These are phyloP conservation scores for Penicillium sp. DNA, from an alignment of 2,329 filamentous ascomycete species.

Conservation along the genomic window DNA sequence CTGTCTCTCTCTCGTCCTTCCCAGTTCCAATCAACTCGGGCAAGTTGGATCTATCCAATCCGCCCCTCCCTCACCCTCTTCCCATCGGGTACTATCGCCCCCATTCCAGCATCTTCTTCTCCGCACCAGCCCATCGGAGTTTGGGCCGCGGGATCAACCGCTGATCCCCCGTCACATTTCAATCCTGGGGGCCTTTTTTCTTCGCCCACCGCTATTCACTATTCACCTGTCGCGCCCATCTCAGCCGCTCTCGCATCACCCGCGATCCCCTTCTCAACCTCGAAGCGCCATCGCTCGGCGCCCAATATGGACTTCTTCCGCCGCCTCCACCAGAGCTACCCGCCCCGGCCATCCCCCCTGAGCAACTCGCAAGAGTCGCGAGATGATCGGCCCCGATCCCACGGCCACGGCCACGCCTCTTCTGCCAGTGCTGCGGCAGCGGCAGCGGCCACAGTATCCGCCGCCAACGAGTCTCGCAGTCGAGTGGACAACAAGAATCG, in stretches of 20 bases:
- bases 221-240: neutral
- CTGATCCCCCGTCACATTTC: slow-evolving; percentile 21
- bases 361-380: slow-evolving; percentile 36
- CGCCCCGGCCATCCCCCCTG: slow-evolving; percentile 38
- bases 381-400: slow-evolving; percentile 29
- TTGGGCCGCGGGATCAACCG: slow-evolving; percentile 26
- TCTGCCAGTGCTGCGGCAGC: no score
- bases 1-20: neutral
- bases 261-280: neutral
- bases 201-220: slow-evolving; percentile 23
- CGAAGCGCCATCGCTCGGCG: neutral
- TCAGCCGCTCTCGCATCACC: neutral
- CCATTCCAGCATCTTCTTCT: slow-evolving; percentile 1
- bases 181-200: slow-evolving; percentile 1
- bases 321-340: slow-evolving; percentile 33
- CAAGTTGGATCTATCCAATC: neutral
- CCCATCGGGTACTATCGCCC: neutral
- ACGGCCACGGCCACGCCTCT: slow-evolving; percentile 17
- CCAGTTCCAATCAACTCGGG: neutral
- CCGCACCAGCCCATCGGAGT: slow-evolving; percentile 8
- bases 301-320: slow-evolving; percentile 34
- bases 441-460: neutral
- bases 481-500: slow-evolving; percentile 25
- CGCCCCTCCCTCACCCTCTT: slow-evolving; percentile 10
- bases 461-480: slow-evolving; percentile 23